phyloP scores from a whole-genome alignment of 2,329 filamentous ascomycete genomes.

The Davidsoniella virescens region DNA sequence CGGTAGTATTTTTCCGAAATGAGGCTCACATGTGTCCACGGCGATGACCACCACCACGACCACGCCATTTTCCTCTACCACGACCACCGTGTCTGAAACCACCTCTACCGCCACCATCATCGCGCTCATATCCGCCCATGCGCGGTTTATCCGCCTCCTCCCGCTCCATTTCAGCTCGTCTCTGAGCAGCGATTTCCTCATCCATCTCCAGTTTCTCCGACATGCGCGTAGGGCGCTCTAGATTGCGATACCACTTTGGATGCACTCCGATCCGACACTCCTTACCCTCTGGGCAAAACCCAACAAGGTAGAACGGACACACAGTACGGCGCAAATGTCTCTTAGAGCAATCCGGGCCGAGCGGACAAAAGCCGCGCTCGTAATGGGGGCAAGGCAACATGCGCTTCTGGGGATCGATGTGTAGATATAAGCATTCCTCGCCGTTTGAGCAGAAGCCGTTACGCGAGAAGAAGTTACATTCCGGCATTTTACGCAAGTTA shows the following conservation, averaged over 20 bases:
- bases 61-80: conserved; percentile 25
- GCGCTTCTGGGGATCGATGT: conserved; percentile 70
- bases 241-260: conserved; percentile 60
- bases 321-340: conserved; percentile 71
- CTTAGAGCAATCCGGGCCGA: conserved; percentile 75
- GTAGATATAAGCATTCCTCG: conserved; percentile 87
- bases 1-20: too few relatives aligned
- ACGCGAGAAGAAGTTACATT: conserved; percentile 90
- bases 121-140: conserved; percentile 22
- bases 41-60: conserved; percentile 20
- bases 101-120: conserved; percentile 19
- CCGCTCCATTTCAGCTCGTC: conserved; percentile 18
- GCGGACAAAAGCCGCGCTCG: conserved; percentile 83
- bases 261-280: conserved; percentile 69
- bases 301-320: conserved; percentile 75
- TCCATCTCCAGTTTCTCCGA: conserved; percentile 42
- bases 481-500: conserved; percentile 94
- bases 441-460: conserved; percentile 94
- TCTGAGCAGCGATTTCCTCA: conserved; percentile 22
- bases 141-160: conserved; percentile 7
- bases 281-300: conserved; percentile 76
- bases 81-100: conserved; percentile 18
- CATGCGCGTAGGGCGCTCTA: conserved; percentile 61
- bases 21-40: conserved; percentile 17
- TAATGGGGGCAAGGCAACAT: conserved; percentile 77